A percentile compares a stretch with the other conserved stretches of the same genome.
Conservation (phyloP, 139 green algal species). For the Coelastrella sp. region DNA sequence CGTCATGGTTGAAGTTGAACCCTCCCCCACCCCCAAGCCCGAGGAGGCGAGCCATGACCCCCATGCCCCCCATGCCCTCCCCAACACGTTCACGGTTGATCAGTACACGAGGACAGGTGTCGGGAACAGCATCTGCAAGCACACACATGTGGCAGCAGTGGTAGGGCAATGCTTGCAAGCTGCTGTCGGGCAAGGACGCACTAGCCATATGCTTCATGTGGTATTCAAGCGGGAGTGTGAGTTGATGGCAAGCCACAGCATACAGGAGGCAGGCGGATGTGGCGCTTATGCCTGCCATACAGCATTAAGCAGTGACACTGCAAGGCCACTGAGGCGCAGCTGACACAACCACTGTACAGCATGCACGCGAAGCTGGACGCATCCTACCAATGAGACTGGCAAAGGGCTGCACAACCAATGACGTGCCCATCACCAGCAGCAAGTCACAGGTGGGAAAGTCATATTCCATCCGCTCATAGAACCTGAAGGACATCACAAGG, state of each 20-base stretch:
- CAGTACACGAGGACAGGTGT: constrained; percentile 71
- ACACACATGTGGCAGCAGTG: neutral
- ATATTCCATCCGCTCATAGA: constrained; percentile 29
- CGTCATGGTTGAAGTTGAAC: constrained; percentile 5
- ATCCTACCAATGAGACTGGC: constrained; percentile 64
- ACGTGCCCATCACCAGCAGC: constrained; percentile 90
- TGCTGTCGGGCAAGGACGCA: neutral
- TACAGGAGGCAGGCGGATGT: too few relatives aligned
- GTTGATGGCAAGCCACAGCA: too few relatives aligned
- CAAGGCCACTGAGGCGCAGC: neutral
- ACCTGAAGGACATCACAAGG: neutral
- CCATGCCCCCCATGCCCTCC: constrained; percentile 44
- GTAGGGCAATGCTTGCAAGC: neutral
- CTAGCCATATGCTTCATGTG: too few relatives aligned
- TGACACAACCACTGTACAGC: neutral
- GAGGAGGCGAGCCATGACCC: constrained; percentile 9
- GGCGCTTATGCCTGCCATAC: too few relatives aligned
- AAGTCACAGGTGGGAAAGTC: constrained; percentile 78
- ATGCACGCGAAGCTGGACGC: neutral
- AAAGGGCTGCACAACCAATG: constrained; percentile 82
- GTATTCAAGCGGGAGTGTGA: too few relatives aligned
- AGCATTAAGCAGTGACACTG: neutral
- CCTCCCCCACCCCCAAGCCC: constrained; percentile 33
- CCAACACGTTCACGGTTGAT: constrained; percentile 85
- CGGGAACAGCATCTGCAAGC: constrained; percentile 18